phyloP scores from a whole-genome alignment of 345 rosid species.

The Acer campestre region DNA sequence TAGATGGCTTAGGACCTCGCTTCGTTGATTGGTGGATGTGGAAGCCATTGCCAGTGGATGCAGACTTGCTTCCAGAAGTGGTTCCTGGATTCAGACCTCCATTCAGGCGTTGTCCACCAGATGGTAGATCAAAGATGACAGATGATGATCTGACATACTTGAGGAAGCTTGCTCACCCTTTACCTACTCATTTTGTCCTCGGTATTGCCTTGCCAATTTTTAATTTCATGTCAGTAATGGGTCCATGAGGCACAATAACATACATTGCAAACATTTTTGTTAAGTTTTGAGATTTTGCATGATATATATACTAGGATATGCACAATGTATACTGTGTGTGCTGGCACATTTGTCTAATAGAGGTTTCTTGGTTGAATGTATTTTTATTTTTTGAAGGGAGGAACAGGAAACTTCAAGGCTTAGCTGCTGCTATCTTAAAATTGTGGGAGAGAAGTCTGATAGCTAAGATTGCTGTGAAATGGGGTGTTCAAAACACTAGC shows the following conservation, averaged over 20 bases:
- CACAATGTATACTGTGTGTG: conserved; percentile 8
- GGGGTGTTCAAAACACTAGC: conserved; percentile 75
- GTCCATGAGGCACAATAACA: not conserved
- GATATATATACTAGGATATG: not conserved
- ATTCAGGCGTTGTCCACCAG: conserved; percentile 63
- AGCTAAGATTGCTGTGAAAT: conserved; percentile 82
- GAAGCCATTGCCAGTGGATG: conserved; percentile 89
- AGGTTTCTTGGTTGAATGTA: conserved; percentile 19
- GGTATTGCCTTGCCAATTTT: conserved; percentile 44
- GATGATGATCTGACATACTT: conserved; percentile 67
- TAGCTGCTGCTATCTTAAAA: conserved; percentile 76
- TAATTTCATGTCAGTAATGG: conserved; percentile 4
- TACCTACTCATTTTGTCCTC: conserved; percentile 85
- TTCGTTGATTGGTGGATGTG: conserved; percentile 93
- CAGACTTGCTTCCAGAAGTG: conserved; percentile 71
- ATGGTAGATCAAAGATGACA: conserved; percentile 49
- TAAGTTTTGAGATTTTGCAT: conserved; percentile 6
- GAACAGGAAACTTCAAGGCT: conserved; percentile 79
- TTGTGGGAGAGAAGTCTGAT: conserved; percentile 78
- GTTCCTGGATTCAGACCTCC: conserved; percentile 74
- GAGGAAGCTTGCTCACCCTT: conserved; percentile 70
- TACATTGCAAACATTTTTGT: not conserved
- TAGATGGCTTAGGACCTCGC: conserved; percentile 86
- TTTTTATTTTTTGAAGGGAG: conserved; percentile 52
- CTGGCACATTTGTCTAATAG: conserved; percentile 10